phyloP scores from a whole-genome alignment of 225 moss, liverwort and hornwort species.

The Physcomitrellopsis africana region DNA sequence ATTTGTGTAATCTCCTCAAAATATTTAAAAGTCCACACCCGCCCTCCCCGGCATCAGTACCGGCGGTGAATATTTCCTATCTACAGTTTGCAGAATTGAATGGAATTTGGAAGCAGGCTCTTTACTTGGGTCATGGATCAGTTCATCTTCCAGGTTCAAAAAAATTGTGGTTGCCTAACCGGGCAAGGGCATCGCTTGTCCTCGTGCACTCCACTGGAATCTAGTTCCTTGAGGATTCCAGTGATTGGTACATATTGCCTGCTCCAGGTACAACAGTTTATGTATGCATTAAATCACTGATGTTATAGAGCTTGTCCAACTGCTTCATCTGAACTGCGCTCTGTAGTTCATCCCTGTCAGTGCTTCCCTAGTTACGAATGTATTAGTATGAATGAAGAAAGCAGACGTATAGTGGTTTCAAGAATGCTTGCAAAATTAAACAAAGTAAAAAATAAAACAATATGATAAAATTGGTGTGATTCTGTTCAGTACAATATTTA shows the following conservation, averaged over 20 bases:
- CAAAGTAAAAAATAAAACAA: too few relatives aligned
- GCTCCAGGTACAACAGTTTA: slow-evolving; percentile 10
- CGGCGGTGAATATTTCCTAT: background rate
- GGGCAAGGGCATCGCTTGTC: background rate
- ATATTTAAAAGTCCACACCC: background rate
- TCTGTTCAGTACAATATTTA: background rate
- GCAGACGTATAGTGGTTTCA: background rate
- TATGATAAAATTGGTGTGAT: background rate
- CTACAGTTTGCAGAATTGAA: slow-evolving; percentile 29
- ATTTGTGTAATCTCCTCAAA: background rate
- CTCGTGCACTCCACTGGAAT: slow-evolving; percentile 7
- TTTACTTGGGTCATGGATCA: slow-evolving; percentile 11
- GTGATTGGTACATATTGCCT: slow-evolving; percentile 31
- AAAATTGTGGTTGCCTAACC: slow-evolving; percentile 24
- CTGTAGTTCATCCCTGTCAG: slow-evolving; percentile 11
- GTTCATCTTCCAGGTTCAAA: slow-evolving; percentile 30
- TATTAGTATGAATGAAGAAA: background rate
- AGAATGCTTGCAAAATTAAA: slow-evolving; percentile 1
- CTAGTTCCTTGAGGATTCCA: background rate
- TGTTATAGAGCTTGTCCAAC: background rate
- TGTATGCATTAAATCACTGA: background rate
- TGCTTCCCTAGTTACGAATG: background rate
- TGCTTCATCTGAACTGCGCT: slow-evolving; percentile 20
- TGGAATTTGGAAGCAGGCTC: slow-evolving; percentile 28
- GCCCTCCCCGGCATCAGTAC: slow-evolving; percentile 3